Conservation (phyloP, 306 rosid genomes). For the Alnus glutinosa region DNA sequence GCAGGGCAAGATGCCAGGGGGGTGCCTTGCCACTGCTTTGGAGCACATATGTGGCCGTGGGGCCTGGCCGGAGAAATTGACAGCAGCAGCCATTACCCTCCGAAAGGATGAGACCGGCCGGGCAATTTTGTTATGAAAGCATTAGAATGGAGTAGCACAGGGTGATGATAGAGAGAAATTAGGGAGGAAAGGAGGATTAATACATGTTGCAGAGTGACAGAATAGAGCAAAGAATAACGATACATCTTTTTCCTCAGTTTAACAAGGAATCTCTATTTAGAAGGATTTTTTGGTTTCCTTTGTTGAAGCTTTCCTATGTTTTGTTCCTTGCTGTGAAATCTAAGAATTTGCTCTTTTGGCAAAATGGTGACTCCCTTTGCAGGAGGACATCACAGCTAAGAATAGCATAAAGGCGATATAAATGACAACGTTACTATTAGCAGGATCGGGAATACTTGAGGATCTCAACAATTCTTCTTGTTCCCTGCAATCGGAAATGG, state of each 20-base stretch:
- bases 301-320: constrained; percentile 27
- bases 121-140: background rate
- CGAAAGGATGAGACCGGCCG: background rate
- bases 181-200: constrained; percentile 7
- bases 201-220: constrained; percentile 16
- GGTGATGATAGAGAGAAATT: background rate
- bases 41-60: constrained; percentile 26
- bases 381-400: background rate
- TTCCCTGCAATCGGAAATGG: too few relatives aligned
- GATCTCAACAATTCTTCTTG: too few relatives aligned
- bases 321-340: constrained; percentile 50
- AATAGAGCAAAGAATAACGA: constrained; percentile 44
- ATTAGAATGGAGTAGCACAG: background rate
- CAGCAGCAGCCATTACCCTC: constrained; percentile 30
- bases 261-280: constrained; percentile 36
- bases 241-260: constrained; percentile 19
- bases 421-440: background rate
- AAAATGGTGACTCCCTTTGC: background rate
- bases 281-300: constrained; percentile 11
- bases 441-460: too few relatives aligned
- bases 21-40: constrained; percentile 21
- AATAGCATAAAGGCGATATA: background rate
- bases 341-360: constrained; percentile 42
- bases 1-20: constrained; percentile 8
- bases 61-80: constrained; percentile 30